phyloP scores from a whole-genome alignment of 768 basidiomycete species.

The Mycena filopes region DNA sequence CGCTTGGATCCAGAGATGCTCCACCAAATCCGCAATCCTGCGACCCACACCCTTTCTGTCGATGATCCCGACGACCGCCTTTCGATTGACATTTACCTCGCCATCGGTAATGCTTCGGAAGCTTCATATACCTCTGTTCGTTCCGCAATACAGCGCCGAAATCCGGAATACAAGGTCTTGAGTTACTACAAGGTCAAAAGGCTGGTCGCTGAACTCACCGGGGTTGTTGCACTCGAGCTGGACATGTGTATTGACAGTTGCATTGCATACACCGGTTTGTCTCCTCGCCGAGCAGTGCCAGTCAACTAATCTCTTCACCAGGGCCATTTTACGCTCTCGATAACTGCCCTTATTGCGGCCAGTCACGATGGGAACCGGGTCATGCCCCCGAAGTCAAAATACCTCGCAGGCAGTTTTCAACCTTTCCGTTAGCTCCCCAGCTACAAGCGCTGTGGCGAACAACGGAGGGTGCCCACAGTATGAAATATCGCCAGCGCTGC shows the following conservation, averaged over 20 bases:
- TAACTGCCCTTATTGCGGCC: slow-evolving; percentile 43
- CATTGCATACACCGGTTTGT: slow-evolving; percentile 50
- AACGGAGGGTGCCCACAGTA: slow-evolving; percentile 33
- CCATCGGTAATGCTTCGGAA: slow-evolving; percentile 42
- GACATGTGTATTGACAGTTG: slow-evolving; percentile 59
- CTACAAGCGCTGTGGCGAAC: slow-evolving; percentile 49
- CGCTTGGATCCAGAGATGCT: slow-evolving; percentile 34
- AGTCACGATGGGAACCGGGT: slow-evolving; percentile 40
- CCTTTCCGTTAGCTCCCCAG: slow-evolving; percentile 54
- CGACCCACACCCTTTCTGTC: slow-evolving; percentile 25
- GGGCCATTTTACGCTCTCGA: slow-evolving; percentile 40
- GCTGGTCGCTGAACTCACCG: slow-evolving; percentile 40
- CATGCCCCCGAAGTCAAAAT: slow-evolving; percentile 17
- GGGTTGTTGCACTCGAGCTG: slow-evolving; percentile 44
- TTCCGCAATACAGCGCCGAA: slow-evolving; percentile 34
- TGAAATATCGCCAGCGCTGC: slow-evolving; percentile 41
- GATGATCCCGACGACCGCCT: slow-evolving; percentile 40
- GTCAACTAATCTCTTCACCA: neutral
- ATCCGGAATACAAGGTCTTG: slow-evolving; percentile 40
- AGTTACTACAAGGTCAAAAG: slow-evolving; percentile 43
- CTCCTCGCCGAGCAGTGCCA: neutral
- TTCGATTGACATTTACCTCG: slow-evolving; percentile 46
- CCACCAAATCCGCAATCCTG: slow-evolving; percentile 42
- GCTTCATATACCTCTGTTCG: slow-evolving; percentile 40
- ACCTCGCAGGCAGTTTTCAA: slow-evolving; percentile 44